Percentiles rank a stretch among this genome's conserved stretches.
Evolutionary conservation across 1,284 basidiomycete species (phyloP).

Genomic region (Trichosporon sp.): DNA sequence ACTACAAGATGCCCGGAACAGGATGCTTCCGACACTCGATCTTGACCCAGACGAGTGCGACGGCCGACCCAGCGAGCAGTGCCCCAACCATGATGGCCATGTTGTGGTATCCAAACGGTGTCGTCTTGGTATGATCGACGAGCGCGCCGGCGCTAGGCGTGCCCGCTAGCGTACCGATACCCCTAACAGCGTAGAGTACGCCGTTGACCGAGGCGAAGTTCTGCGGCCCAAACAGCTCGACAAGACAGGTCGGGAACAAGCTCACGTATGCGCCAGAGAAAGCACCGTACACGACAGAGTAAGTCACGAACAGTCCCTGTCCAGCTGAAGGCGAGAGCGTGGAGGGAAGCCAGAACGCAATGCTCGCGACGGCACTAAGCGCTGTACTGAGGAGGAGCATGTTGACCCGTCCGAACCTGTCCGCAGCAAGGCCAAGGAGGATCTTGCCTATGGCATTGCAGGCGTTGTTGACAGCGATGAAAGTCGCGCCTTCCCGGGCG

Average conservation of each 20-base stretch:
- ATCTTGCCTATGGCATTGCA: constrained; percentile 41
- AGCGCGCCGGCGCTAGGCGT: constrained; percentile 27
- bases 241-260: constrained; percentile 31
- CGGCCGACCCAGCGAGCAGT: constrained; percentile 11
- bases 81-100: constrained; percentile 16
- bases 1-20: background rate
- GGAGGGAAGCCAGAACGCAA: constrained; percentile 31
- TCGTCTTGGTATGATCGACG: constrained; percentile 3
- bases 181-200: constrained; percentile 28
- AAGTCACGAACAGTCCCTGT: constrained; percentile 30
- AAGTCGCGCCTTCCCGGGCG: constrained; percentile 22
- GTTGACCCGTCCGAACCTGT: constrained; percentile 41
- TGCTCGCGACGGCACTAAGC: constrained; percentile 28
- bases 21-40: background rate
- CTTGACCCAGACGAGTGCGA: constrained; percentile 16
- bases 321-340: constrained; percentile 13
- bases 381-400: constrained; percentile 34
- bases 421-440: constrained; percentile 37
- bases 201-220: constrained; percentile 35
- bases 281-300: constrained; percentile 26
- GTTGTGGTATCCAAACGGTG: constrained; percentile 7
- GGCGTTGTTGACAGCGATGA: constrained; percentile 33
- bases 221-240: constrained; percentile 34
- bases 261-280: constrained; percentile 30
- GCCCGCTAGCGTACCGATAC: constrained; percentile 29